Percentiles rank a stretch among this genome's conserved stretches.
Conservation (phyloP, 331 rosid species). For the Ulmus americana region DNA sequence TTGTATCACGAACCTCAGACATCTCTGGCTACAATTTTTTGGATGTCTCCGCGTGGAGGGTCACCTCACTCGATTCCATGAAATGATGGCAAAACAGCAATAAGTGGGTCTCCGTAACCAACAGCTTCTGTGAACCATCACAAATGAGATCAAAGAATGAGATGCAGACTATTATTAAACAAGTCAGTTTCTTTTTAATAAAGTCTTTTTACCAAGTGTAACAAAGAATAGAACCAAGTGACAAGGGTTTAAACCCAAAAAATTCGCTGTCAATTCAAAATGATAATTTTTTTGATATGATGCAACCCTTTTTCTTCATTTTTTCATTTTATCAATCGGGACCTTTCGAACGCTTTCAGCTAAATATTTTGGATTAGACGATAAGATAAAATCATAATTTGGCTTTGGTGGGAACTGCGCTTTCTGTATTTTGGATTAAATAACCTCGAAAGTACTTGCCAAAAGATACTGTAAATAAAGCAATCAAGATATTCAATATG, state of each 20-base stretch:
- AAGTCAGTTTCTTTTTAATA: no score
- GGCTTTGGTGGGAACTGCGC: background rate
- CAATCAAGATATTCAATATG: slow-evolving; percentile 5
- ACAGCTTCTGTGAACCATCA: slow-evolving; percentile 65
- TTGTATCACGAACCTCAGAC: slow-evolving; percentile 23
- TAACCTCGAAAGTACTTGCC: background rate
- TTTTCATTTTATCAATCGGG: background rate
- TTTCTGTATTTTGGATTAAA: background rate
- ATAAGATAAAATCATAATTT: background rate
- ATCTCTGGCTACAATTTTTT: slow-evolving; percentile 15
- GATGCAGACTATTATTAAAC: background rate
- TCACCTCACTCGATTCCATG: slow-evolving; percentile 59
- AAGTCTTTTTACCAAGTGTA: no score
- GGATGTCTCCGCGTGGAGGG: slow-evolving; percentile 13
- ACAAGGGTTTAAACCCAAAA: background rate
- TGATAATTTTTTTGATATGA: background rate
- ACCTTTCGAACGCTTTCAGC: background rate
- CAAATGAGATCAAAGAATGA: background rate
- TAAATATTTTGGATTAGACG: background rate
- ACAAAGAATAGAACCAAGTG: background rate
- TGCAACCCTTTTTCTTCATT: background rate
- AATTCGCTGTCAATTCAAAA: background rate
- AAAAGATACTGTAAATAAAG: background rate
- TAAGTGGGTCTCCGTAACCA: slow-evolving; percentile 82
- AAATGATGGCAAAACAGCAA: slow-evolving; percentile 88